Conservation (phyloP, 2,329 filamentous ascomycete species). For the Zasmidium angulare region DNA sequence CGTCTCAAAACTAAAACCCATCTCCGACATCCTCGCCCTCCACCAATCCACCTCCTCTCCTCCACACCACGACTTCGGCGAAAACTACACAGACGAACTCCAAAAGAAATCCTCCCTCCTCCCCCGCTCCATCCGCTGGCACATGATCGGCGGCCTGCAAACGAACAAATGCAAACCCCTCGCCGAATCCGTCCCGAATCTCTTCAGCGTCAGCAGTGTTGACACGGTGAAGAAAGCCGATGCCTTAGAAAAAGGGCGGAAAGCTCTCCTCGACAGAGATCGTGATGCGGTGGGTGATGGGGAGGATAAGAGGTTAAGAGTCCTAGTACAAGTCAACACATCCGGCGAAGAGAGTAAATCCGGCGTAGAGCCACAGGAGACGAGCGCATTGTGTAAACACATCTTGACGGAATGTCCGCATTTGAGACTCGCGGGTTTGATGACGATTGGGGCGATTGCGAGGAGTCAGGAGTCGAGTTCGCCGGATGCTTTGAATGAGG, state of each 20-base stretch:
- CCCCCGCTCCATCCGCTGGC: conserved; percentile 78
- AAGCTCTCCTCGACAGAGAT: conserved; percentile 49
- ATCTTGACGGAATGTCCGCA: conserved; percentile 70
- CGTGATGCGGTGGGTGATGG: conserved; percentile 31
- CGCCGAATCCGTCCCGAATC: conserved; percentile 77
- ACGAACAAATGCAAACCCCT: conserved; percentile 89
- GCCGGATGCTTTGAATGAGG: conserved; percentile 83
- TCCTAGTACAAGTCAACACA: conserved; percentile 95
- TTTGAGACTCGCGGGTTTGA: conserved; percentile 75
- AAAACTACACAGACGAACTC: conserved; percentile 87
- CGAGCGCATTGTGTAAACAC: conserved; percentile 65
- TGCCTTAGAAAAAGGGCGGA: conserved; percentile 74
- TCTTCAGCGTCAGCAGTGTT: conserved; percentile 89
- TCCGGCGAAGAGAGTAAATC: conserved; percentile 84
- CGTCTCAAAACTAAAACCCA: conserved; percentile 94
- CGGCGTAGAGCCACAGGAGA: conserved; percentile 68
- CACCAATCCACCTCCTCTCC: conserved; percentile 53
- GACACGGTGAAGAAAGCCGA: conserved; percentile 86
- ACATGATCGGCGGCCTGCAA: conserved; percentile 94
- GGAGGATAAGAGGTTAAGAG: conserved; percentile 51
- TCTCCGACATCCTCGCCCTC: conserved; percentile 83
- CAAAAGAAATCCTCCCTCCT: conserved; percentile 79
- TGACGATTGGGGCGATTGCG: conserved; percentile 97
- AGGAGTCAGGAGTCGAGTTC: conserved; percentile 69
- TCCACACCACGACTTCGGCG: conserved; percentile 72